Evolutionary conservation across 2,329 filamentous ascomycete genomes (phyloP), one percentile per base, ranked within the genome.

Genomic region (Lecanoromycetidae sp.): DNA sequence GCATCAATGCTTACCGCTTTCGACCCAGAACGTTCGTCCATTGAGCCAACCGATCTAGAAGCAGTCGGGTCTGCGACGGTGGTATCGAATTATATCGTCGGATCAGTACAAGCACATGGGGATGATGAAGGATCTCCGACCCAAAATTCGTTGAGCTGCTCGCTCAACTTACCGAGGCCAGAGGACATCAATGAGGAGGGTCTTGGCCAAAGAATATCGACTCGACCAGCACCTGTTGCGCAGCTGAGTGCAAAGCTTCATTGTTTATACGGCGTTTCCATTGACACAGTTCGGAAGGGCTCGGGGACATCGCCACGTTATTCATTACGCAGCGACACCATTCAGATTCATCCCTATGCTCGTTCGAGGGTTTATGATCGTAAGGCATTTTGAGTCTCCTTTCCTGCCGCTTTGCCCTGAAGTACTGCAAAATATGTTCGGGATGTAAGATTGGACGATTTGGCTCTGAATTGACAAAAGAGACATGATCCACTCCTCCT

Each of bases 231-330:
- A 13, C n/a, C 20, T 12, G 15, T 41, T 12, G n/a, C 26, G 25
- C 83, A 86, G 63, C 67, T 75, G 54, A 81, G 77, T 52, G 84
- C 84, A 20, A 82, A 81, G 58, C 64, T 88, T 20, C 82, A 87
- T 59, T 77, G 76, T 53, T 66, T 85, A 23, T 81, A 77, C 52
- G 83, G 84, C 15, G 71, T 75, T n/a, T 75, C 79, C 0, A 65
- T 78, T 4, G 65, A 68, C 2, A 51, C 56, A 0, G 52, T 55
- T 1, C 53, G 50, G 6, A 50, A 54, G 27, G 27, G 29, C 15
- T 17, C 30, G 12, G 30, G 33, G 8, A 36, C 19, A 19, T 35
- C 35, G 8, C 17, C 42, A 19, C 38, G 40, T n/a, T 49, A 52
- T 25, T 29, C 49, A 52, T 22, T 44, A 22, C 43, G 52, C 33